Base-by-base conservation (phyloP, 164 flowering plant genomes). In the Umbellularia californica region DNA sequence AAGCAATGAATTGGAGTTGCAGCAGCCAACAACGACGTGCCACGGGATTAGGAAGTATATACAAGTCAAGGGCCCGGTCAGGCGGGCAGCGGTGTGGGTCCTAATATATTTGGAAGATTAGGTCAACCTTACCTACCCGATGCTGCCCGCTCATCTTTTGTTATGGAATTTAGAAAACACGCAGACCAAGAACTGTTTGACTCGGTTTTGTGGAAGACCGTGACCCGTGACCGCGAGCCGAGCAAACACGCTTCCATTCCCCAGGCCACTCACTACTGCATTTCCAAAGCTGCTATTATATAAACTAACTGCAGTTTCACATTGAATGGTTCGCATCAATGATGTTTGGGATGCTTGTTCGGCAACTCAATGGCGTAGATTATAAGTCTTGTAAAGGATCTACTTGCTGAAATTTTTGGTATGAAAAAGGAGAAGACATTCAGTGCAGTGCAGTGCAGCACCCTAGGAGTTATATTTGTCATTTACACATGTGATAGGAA, bases 141-240 rank as follows among this genome's bases (percentile, higher is more conserved):
- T 68, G 33, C 72, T 70, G 72, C 35, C 70, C 70, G n/a, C 19
- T 70, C 62, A 30, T 28, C 62, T 52, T 27, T 64, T 24, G 67
- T 24, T 64, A 64, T 64, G 14, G 67, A 64, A 67, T 67, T 67
- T 47, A 69, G 20, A 55, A 70, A 71, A 71, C 73, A 71, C 73
- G 73, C 50, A 71, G 50, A 51, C 65, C 73, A 25, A 58, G 62
- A 9, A 30, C 35, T 30, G 35, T 30, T 30, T 30, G 35, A 30
- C 35, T 30, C 35, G 35, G 35, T 3, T 30, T 30, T 30, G 35
- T 70, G 62, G 72, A 50, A 70, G 72, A 70, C 72, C 72, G 72
- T 50, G 72, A 50, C 35, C 1, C 60, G 17, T 51, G 30, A 27
- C 58, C 27, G 60, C 72, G 30, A 23, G 72, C 60, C 25, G 58